Conservation (phyloP, 441 rosid genomes). For the Cnidoscolus chayamansa region DNA sequence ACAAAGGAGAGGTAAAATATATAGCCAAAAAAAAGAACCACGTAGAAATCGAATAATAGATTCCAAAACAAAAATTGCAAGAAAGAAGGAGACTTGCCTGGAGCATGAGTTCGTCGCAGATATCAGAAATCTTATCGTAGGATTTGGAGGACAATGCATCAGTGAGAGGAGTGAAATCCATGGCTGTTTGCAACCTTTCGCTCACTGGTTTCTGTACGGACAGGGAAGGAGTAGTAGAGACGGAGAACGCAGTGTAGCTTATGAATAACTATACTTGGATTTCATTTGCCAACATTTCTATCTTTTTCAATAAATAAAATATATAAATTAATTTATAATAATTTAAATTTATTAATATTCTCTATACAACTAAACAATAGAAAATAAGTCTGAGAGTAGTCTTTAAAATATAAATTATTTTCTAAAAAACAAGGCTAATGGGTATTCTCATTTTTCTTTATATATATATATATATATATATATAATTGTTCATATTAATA, state of each 20-base stretch:
- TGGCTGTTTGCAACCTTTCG: conserved; percentile 20
- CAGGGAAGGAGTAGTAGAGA: neutral
- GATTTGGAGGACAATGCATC: conserved; percentile 58
- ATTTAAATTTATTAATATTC: too few species aligned
- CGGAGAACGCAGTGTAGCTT: neutral
- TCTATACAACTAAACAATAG: too few species aligned
- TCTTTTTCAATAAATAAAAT: too few species aligned
- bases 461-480: too few species aligned
- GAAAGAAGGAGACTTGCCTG: conserved; percentile 35
- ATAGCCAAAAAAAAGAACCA: neutral
- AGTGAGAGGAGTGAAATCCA: conserved; percentile 42
- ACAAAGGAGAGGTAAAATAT: too few species aligned
- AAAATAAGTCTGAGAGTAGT: too few species aligned
- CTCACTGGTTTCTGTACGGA: neutral
- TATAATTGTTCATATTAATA: too few species aligned
- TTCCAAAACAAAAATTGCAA: neutral
- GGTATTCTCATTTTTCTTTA: too few species aligned
- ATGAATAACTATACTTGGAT: neutral
- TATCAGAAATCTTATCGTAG: conserved; percentile 61
- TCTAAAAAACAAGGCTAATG: too few species aligned
- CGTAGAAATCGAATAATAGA: neutral
- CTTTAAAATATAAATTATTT: too few species aligned
- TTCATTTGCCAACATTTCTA: neutral
- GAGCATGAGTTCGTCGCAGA: conserved; percentile 77
- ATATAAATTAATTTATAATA: neutral